Conservation (phyloP, 306 rosid species). For the Rosa rugosa region DNA sequence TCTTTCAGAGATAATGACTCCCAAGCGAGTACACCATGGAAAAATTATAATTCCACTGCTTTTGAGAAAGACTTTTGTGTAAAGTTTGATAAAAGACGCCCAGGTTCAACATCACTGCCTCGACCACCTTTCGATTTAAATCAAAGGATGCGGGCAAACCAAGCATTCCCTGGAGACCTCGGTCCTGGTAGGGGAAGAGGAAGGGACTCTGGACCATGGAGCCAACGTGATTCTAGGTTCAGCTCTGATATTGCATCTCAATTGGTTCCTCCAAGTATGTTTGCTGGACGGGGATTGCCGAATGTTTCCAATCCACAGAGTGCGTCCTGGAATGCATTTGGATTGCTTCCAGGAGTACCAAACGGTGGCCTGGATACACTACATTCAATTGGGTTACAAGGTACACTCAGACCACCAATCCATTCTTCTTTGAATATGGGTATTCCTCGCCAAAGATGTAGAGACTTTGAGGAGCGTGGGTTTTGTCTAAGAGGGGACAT, state of each 20-base stretch:
- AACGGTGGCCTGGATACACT: conserved; percentile 81
- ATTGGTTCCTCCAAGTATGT: conserved; percentile 70
- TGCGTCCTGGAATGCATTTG: conserved; percentile 87
- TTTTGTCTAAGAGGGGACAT: conserved; percentile 98
- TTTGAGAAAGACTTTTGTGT: conserved; percentile 45
- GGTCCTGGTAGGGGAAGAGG: conserved; percentile 89
- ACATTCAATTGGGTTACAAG: conserved; percentile 86
- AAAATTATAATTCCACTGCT: conserved; percentile 42
- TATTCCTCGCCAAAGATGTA: conserved; percentile 83
- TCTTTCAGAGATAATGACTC: conserved; percentile 73
- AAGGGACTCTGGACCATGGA: conserved; percentile 81
- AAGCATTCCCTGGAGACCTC: conserved; percentile 55
- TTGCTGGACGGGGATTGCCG: conserved; percentile 75
- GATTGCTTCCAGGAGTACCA: conserved; percentile 77
- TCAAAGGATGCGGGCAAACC: conserved; percentile 69
- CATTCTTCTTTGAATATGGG: conserved; percentile 75
- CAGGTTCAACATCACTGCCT: conserved; percentile 49
- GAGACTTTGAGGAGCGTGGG: conserved; percentile 99
- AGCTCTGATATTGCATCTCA: conserved; percentile 82
- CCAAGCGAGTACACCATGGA: conserved; percentile 61
- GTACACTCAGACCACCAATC: conserved; percentile 78
- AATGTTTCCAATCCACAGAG: conserved; percentile 78
- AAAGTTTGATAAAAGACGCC: conserved; percentile 77
- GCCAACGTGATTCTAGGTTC: conserved; percentile 78
- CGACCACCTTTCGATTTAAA: conserved; percentile 62